Evolutionary conservation across 2,329 filamentous ascomycete genomes (phyloP).

Genomic region (Canariomyces notabilis): DNA sequence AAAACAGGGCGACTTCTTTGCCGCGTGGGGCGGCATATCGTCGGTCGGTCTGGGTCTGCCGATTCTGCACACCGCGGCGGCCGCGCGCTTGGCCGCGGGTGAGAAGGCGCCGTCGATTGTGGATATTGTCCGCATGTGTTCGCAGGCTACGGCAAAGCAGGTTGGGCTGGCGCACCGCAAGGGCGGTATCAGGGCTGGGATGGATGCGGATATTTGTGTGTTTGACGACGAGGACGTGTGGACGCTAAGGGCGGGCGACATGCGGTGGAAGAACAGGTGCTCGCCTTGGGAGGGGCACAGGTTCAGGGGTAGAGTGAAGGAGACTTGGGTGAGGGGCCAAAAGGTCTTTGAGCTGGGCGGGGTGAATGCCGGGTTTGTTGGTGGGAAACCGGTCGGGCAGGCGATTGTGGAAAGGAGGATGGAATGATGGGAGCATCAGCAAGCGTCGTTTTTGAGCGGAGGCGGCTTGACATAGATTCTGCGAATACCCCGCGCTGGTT

Average conservation of each 20-base stretch:
- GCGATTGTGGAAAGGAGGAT: constrained; percentile 57
- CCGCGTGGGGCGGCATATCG: constrained; percentile 93
- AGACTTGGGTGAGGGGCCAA: constrained; percentile 79
- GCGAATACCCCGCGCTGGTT: constrained; percentile 5
- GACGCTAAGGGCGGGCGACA: constrained; percentile 66
- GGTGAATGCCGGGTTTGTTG: constrained; percentile 45
- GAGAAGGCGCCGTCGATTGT: constrained; percentile 49
- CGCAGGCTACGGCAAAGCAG: constrained; percentile 78
- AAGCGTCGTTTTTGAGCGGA: no score
- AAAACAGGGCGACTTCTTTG: constrained; percentile 77
- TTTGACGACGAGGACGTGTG: constrained; percentile 84
- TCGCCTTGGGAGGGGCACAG: constrained; percentile 81
- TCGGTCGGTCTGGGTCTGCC: constrained; percentile 88
- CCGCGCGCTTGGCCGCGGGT: constrained; percentile 51
- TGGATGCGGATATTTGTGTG: constrained; percentile 86
- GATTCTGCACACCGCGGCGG: constrained; percentile 77
- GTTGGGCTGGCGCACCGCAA: constrained; percentile 79
- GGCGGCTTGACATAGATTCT: no score
- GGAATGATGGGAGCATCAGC: no score
- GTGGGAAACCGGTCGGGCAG: constrained; percentile 43
- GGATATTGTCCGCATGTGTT: constrained; percentile 82
- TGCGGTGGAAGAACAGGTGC: constrained; percentile 93
- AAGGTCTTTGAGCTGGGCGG: constrained; percentile 68
- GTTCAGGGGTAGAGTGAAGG: constrained; percentile 70
- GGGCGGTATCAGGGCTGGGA: constrained; percentile 73